phyloP scores from a whole-genome alignment of 177 flowering plant species.

The Vitis hybrid region DNA sequence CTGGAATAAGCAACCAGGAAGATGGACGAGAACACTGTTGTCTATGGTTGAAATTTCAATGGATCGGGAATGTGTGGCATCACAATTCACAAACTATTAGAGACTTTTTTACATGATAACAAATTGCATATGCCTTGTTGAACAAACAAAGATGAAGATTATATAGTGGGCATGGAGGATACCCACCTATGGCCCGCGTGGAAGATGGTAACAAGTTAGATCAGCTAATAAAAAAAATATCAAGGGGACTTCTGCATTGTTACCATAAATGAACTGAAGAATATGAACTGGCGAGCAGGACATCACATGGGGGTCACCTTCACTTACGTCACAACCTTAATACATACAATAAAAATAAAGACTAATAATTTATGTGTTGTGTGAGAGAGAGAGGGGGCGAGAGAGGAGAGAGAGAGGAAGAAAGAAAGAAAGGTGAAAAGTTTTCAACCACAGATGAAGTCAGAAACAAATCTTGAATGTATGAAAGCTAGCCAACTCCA shows the following conservation, averaged over 20 bases:
- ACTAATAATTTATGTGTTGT: too few relatives aligned
- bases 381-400: conserved; percentile 3
- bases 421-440: background rate
- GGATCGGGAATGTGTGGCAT: too few relatives aligned
- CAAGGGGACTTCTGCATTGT: conserved; percentile 5
- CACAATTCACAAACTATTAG: too few relatives aligned
- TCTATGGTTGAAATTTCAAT: too few relatives aligned
- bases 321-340: background rate
- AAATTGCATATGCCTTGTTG: too few relatives aligned
- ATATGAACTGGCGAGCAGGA: conserved; percentile 11
- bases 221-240: background rate
- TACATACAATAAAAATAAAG: background rate
- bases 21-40: too few relatives aligned
- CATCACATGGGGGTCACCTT: conserved; percentile 25
- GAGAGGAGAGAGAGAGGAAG: conserved; percentile 6
- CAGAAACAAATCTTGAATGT: conserved; percentile 12
- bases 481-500: background rate
- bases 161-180: too few relatives aligned
- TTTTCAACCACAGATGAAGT: background rate
- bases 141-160: too few relatives aligned
- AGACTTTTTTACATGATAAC: too few relatives aligned
- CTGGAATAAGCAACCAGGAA: too few relatives aligned
- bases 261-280: conserved; percentile 21
- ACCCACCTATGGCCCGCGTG: too few relatives aligned
- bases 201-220: too few relatives aligned